Evolutionary conservation across 2,329 filamentous ascomycete genomes (phyloP).

Genomic region (Domatiomyces catenatus): DNA sequence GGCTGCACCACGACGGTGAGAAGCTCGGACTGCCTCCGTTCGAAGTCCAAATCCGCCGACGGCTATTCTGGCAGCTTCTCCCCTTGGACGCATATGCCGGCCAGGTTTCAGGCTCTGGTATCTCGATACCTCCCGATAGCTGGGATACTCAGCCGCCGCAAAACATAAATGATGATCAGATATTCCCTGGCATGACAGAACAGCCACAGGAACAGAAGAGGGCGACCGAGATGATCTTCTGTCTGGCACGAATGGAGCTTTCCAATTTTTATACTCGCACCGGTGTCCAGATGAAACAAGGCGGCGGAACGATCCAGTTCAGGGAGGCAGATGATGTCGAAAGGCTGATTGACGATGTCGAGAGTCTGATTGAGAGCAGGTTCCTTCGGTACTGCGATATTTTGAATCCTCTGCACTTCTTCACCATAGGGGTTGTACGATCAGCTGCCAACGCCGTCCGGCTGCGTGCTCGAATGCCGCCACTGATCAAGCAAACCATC

Average conservation of each 20-base stretch:
- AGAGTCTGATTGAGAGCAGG: conserved; percentile 20
- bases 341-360: conserved; percentile 17
- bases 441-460: too few species aligned
- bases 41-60: conserved; percentile 50
- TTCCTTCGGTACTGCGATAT: conserved; percentile 24
- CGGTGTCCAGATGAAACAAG: conserved; percentile 5
- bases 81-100: neutral
- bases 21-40: conserved; percentile 42
- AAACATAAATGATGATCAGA: conserved; percentile 45
- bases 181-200: conserved; percentile 29
- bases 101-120: neutral
- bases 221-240: conserved; percentile 9
- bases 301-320: conserved; percentile 3
- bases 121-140: neutral
- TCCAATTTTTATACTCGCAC: conserved; percentile 9
- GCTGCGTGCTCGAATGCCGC: too few species aligned
- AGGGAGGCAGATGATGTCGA: conserved; percentile 7
- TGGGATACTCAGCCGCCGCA: conserved; percentile 24
- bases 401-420: conserved; percentile 25
- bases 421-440: conserved; percentile 17
- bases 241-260: conserved; percentile 3
- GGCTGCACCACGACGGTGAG: conserved; percentile 48
- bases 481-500: too few species aligned
- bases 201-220: conserved; percentile 1
- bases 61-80: conserved; percentile 49